Base-by-base conservation (phyloP, 2,329 filamentous ascomycete species). In the Apiospora rasikravindrae region DNA sequence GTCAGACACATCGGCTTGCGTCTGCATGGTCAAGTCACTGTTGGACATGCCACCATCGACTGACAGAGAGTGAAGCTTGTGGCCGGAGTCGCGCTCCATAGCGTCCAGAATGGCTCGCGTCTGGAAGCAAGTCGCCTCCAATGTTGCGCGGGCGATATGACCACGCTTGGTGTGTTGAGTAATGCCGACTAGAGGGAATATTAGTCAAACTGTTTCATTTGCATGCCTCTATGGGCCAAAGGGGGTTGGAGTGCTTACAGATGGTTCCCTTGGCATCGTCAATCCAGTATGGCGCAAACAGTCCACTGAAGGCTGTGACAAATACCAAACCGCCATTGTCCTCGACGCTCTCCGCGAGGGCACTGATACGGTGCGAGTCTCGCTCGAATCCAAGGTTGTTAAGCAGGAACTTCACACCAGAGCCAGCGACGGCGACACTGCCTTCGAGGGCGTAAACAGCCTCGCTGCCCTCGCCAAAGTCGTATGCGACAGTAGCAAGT, bases 281-380 rank as follows among this genome's bases (percentile, higher is more conserved):
- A 74, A 97, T 96, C 95, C 95, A 98, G 82, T 98, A 97, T 0
- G 95, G 95, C 0, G 95, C 95, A 80, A 97, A 97, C 2, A 98
- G 88, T 70, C 95, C 95, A 81, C 92, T 95, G 81, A 98, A 98
- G 1, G 95, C 95, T 2, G 95, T 97, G 73, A 98, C 95, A 77
- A 98, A 91, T 24, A 95, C 90, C 71, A 95, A 92, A 10, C 95
- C 95, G 71, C 94, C 95, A 73, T 93, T 97, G 81, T 97, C 92
- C 2, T 84, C 77, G 10, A 90, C 88, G 0, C 84, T 85, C 77
- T 84, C 82, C 42, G 88, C 88, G 44, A 90, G 81, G 69, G 84
- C 82, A 29, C 84, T 87, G 71, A 90, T 86, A 73, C 86, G 82
- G 72, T 82, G 82, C 2, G 88, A 84, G 71, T 86, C 82, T 4